Evolutionary conservation across 495 filamentous ascomycete genomes (phyloP).

Genomic region (Gamarada debralockiae): DNA sequence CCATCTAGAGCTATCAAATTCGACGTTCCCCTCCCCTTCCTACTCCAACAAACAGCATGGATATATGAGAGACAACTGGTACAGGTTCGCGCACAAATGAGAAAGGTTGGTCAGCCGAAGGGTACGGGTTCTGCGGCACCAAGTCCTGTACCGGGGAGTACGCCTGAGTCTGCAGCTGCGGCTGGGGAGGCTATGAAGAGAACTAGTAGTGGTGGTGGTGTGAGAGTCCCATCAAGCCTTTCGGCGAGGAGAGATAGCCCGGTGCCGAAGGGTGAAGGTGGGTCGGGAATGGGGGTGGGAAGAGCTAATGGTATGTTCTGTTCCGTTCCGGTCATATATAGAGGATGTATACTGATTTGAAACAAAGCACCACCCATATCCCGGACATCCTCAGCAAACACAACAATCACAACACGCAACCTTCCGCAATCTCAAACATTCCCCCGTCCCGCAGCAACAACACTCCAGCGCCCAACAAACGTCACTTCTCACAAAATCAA

Average conservation of each 20-base stretch:
- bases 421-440: neutral
- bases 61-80: slow-evolving; percentile 88
- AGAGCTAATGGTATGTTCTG: slow-evolving; percentile 14
- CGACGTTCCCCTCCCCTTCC: slow-evolving; percentile 77
- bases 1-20: slow-evolving; percentile 53
- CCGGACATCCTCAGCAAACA: slow-evolving; percentile 57
- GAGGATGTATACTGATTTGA: neutral
- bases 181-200: slow-evolving; percentile 54
- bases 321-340: neutral
- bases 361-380: slow-evolving; percentile 33
- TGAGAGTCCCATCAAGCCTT: slow-evolving; percentile 55
- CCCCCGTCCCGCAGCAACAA: slow-evolving; percentile 6
- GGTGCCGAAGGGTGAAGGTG: slow-evolving; percentile 41
- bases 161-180: slow-evolving; percentile 39
- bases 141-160: slow-evolving; percentile 43
- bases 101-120: slow-evolving; percentile 57
- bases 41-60: slow-evolving; percentile 93
- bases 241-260: slow-evolving; percentile 61
- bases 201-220: slow-evolving; percentile 52
- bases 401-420: slow-evolving; percentile 37
- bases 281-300: too few species aligned
- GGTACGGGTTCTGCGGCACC: slow-evolving; percentile 39
- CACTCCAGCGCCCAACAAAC: neutral
- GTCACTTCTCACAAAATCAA: neutral
- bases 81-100: slow-evolving; percentile 87